A percentile compares a stretch with the other conserved stretches of the same genome.
Evolutionary conservation across 2,329 filamentous ascomycete species (phyloP).

Genomic region (Fusarium robinianum): DNA sequence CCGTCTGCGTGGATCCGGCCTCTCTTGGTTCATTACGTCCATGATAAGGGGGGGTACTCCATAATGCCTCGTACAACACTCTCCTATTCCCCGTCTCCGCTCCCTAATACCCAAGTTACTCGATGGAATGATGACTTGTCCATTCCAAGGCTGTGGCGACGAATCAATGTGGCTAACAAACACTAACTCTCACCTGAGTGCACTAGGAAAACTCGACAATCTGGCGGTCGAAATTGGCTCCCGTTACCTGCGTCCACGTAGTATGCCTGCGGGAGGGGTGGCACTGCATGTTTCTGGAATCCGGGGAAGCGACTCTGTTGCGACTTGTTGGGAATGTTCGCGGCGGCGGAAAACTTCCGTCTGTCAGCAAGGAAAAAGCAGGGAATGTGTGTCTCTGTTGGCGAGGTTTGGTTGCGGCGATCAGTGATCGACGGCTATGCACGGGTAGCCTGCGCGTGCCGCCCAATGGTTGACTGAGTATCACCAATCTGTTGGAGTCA

Average conservation of each 20-base stretch:
- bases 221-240: constrained; percentile 28
- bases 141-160: too few species aligned
- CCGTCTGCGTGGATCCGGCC: constrained; percentile 16
- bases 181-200: too few species aligned
- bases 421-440: constrained; percentile 25
- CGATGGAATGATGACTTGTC: too few species aligned
- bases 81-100: too few species aligned
- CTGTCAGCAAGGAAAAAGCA: neutral
- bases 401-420: constrained; percentile 19
- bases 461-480: neutral
- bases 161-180: too few species aligned
- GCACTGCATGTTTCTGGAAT: constrained; percentile 32
- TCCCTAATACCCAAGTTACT: too few species aligned
- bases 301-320: constrained; percentile 21
- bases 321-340: constrained; percentile 1
- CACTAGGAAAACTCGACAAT: constrained; percentile 20
- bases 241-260: constrained; percentile 23
- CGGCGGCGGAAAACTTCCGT: constrained; percentile 27
- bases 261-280: constrained; percentile 16
- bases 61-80: too few species aligned
- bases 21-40: too few species aligned
- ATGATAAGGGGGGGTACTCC: too few species aligned
- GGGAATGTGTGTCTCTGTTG: constrained; percentile 9
- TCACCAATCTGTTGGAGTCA: constrained; percentile 10
- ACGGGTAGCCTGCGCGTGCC: constrained; percentile 11